Base-by-base conservation (phyloP, 1,139 yeast genomes). In the Saccharomyces hybrid region DNA sequence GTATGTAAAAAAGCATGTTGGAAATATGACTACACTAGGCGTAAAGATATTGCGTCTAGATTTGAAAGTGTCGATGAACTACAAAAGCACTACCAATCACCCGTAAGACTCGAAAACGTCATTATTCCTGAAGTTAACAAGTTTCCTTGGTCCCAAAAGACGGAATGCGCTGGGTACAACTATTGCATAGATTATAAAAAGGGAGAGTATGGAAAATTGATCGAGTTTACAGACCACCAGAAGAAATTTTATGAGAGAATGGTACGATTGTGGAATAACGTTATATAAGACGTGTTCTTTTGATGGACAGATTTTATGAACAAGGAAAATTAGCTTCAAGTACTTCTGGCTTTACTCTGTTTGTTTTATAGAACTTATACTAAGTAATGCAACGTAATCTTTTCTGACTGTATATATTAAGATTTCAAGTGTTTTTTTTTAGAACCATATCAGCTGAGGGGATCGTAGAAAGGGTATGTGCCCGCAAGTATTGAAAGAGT, bases 1-100 rank as follows among this genome's bases (percentile, higher is more conserved):
- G 50, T 48, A 4, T 55, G 57, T 49, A 53, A 55, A 27, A 38
- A 25, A 13, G 14, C 25, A 11, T 50, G 55, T 2, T 53, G 54
- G 54, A 28, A 2, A 2, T 46, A 28, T 29, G 57, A 54, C 38
- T 50, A 23, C 31, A 8, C 23, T 4, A 50, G 38, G 19, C 34
- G 23, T 9, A 52, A 52, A 26, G 23, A 41, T n/a, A 48, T 54
- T 5, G 28, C 46, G 31, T 9, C 42, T 38, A 38, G 11, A 38
- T 38, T 8, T 7, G 11, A 38, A 11, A 38, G 42, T 8, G 42
- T 38, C 2, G 23, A 38, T 7, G 42, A 14, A 38, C 11, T 38
- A 38, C 42, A 16, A 11, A 38, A 38, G 42, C 11, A 38, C 42
- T 38, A 38, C 9, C 42, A 8, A 16, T 38, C 42, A 7, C 42